Base-by-base conservation (phyloP, 208 protist genomes). In the Crithidia sp. region DNA sequence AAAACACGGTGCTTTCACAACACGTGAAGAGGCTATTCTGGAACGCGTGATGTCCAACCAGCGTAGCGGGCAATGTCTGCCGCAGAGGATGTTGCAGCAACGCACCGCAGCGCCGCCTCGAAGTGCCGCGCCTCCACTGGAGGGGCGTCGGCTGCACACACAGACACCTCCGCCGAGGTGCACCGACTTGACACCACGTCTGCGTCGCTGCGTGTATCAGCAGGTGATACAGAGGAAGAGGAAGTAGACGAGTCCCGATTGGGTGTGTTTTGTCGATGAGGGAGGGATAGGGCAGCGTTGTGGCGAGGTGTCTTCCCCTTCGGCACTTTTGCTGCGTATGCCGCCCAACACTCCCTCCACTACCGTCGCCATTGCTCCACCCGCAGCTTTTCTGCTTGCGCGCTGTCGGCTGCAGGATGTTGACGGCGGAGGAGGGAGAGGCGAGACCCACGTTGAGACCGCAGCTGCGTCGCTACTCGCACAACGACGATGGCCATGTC, bases 121-220 rank as follows among this genome's bases (percentile, higher is more conserved):
- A 79, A 79, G 44, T 83, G 78, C 37, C 40, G 45, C 17, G 37
- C 67, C 49, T 74, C 66, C 45, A 82, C 77, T 36, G 44, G 28
- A 14, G 69, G 73, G 16, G 75, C 56, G n/a, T 19, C 8, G 3
- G 49, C 9, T 37, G 19, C 41, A 44, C 28, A 50, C 3, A 12
- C 43, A 53, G 6, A 5, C 0, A 16, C 36, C 9, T 28, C 28
- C 28, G 28, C 28, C 28, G 28, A 28, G 28, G 28, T 28, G 28
- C 28, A 28, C 1, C 28, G 28, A 28, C 28, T 28, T 28, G 28
- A 28, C 28, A 28, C 28, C 28, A 49, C 45, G 45, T 49, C 12
- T 49, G 45, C 45, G 45, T 49, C 45, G 2, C 45, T 49, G 9
- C 45, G 45, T 49, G 28, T 28, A 28, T 28, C 28, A 28, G 28